A percentile compares a stretch with the other conserved stretches of the same genome.
Conservation (phyloP, 257 asterid genomes). For the Plantago elongata region DNA sequence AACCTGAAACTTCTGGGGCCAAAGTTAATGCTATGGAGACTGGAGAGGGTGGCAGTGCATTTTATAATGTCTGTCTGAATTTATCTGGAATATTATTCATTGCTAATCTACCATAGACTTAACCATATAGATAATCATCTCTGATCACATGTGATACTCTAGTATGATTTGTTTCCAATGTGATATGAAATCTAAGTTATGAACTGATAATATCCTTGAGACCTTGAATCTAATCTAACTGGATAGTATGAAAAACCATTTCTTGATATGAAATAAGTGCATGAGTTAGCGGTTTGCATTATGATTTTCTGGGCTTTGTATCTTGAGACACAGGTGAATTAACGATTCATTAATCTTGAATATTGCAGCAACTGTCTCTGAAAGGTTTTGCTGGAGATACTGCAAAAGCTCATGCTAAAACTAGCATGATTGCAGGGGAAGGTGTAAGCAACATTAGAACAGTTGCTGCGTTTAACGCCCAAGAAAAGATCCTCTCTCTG, state of each 20-base stretch:
- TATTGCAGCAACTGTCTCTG: slow-evolving; percentile 80
- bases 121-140: too few species aligned
- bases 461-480: slow-evolving; percentile 93
- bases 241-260: too few species aligned
- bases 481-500: slow-evolving; percentile 65
- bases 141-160: too few species aligned
- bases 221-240: too few species aligned
- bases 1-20: slow-evolving; percentile 23
- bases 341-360: slow-evolving; percentile 2
- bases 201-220: too few species aligned
- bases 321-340: not conserved
- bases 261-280: too few species aligned
- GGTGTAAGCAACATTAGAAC: slow-evolving; percentile 98
- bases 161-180: too few species aligned
- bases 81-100: not conserved
- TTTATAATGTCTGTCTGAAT: too few species aligned
- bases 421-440: slow-evolving; percentile 99
- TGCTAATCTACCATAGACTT: not conserved
- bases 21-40: slow-evolving; percentile 7
- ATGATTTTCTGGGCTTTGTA: not conserved
- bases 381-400: slow-evolving; percentile 99
- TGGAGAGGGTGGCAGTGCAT: too few species aligned
- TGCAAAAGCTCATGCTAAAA: slow-evolving; percentile 93
- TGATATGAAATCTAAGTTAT: too few species aligned
- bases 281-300: not conserved